Percentiles rank a stretch among this genome's conserved stretches.
phyloP scores from a whole-genome alignment of 345 rosid genomes.

The Sonneratia caseolaris region DNA sequence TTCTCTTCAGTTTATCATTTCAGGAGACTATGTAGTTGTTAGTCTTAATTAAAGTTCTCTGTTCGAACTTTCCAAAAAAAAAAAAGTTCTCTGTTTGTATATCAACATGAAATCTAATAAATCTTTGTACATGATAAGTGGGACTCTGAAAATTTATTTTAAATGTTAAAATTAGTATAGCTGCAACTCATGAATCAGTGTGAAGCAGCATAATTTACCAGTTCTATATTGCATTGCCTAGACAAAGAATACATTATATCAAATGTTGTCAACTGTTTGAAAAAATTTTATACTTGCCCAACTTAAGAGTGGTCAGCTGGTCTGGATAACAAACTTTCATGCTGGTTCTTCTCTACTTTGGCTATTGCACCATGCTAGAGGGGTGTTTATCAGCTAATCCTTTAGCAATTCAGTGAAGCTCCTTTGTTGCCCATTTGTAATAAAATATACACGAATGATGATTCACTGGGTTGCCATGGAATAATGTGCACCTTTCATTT shows the following conservation, averaged over 20 bases:
- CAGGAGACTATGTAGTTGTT: background rate
- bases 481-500: background rate
- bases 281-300: background rate
- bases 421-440: background rate
- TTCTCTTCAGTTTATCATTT: background rate
- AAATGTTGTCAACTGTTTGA: background rate
- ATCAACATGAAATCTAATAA: background rate
- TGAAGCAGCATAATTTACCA: background rate
- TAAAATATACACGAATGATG: background rate
- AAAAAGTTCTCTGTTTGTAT: background rate
- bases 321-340: background rate
- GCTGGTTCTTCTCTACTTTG: background rate
- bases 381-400: background rate
- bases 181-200: conserved; percentile 1
- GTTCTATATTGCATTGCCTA: background rate
- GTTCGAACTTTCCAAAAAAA: too few species aligned
- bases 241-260: background rate
- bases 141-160: background rate
- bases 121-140: background rate
- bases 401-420: background rate
- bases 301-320: background rate
- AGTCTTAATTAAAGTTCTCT: background rate
- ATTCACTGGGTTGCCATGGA: background rate
- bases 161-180: background rate
- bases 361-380: background rate